A percentile compares a stretch with the other conserved stretches of the same genome.
phyloP scores from a whole-genome alignment of 352 stramenopile genomes.

The Aphanomyces cochlioides region DNA sequence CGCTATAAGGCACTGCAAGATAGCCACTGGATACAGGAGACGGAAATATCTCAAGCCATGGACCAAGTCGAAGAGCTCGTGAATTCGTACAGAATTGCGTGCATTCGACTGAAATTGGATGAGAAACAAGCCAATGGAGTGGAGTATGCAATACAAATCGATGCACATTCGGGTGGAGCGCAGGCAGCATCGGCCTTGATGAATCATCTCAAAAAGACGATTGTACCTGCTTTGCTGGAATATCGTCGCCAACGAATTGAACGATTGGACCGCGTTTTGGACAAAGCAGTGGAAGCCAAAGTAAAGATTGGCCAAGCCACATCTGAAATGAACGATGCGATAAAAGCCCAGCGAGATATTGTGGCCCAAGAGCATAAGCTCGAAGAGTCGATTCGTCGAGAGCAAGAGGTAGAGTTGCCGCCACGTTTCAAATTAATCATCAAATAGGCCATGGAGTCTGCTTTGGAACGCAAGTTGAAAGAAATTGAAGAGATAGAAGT shows the following conservation, averaged over 20 bases:
- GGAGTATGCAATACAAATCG: slow-evolving; percentile 70
- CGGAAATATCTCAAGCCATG: slow-evolving; percentile 51
- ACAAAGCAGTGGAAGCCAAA: slow-evolving; percentile 17
- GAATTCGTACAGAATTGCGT: slow-evolving; percentile 74
- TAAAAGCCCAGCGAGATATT: slow-evolving; percentile 28
- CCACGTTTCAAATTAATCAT: neutral
- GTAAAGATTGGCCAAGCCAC: neutral
- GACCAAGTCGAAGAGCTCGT: slow-evolving; percentile 53
- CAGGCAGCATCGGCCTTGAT: slow-evolving; percentile 51
- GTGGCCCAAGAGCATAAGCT: slow-evolving; percentile 47
- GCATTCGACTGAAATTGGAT: slow-evolving; percentile 82
- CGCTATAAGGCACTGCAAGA: slow-evolving; percentile 59
- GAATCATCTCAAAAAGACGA: slow-evolving; percentile 59
- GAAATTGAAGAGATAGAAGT: slow-evolving; percentile 21
- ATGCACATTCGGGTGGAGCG: slow-evolving; percentile 58
- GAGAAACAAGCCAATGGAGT: slow-evolving; percentile 76
- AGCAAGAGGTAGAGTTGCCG: neutral
- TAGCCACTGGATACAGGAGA: slow-evolving; percentile 63
- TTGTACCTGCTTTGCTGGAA: slow-evolving; percentile 47
- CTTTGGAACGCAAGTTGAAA: slow-evolving; percentile 4
- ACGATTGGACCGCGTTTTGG: slow-evolving; percentile 31
- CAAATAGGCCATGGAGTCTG: slow-evolving; percentile 9
- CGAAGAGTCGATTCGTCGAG: slow-evolving; percentile 37
- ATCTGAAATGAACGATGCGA: neutral
- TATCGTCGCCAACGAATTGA: slow-evolving; percentile 66